phyloP scores from a whole-genome alignment of 1,139 yeast species.

The Kurtzmaniella quercitrusa region DNA sequence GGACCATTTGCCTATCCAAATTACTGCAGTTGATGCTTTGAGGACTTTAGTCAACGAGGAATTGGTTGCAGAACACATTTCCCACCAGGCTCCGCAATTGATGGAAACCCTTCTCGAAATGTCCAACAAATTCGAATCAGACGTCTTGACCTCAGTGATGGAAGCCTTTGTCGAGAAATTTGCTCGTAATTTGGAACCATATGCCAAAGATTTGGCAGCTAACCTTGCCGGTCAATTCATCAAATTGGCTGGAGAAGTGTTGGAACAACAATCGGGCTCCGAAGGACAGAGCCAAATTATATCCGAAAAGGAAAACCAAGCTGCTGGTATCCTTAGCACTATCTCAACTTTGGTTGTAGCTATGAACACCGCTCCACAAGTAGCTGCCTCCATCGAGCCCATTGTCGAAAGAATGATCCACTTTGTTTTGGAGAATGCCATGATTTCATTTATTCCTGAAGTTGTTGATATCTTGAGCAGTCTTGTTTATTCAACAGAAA shows the following conservation, averaged over 20 bases:
- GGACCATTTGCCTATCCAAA: slow-evolving; percentile 45
- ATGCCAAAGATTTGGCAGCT: slow-evolving; percentile 45
- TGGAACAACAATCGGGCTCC: slow-evolving; percentile 25
- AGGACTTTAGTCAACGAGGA: slow-evolving; percentile 47
- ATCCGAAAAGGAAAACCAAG: slow-evolving; percentile 49
- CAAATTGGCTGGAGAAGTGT: slow-evolving; percentile 39
- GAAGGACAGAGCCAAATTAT: slow-evolving; percentile 9
- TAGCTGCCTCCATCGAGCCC: slow-evolving; percentile 36
- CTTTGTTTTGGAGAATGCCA: slow-evolving; percentile 46
- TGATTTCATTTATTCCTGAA: slow-evolving; percentile 44
- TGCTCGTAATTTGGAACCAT: slow-evolving; percentile 51
- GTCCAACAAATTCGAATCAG: slow-evolving; percentile 49
- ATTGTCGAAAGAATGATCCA: slow-evolving; percentile 38
- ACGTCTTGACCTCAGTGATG: slow-evolving; percentile 51
- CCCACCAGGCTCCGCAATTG: slow-evolving; percentile 48
- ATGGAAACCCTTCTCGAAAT: slow-evolving; percentile 50
- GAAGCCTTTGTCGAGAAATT: slow-evolving; percentile 53
- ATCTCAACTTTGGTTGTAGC: slow-evolving; percentile 50
- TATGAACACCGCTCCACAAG: slow-evolving; percentile 46
- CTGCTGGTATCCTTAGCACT: slow-evolving; percentile 47
- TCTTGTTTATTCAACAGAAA: slow-evolving; percentile 36
- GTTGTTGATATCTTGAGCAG: slow-evolving; percentile 49
- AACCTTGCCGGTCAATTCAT: slow-evolving; percentile 48
- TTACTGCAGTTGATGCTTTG: slow-evolving; percentile 53
- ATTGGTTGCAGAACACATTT: slow-evolving; percentile 40